Evolutionary conservation across 306 rosid genomes (phyloP).

Genomic region (Cucurbita argyrosperma): DNA sequence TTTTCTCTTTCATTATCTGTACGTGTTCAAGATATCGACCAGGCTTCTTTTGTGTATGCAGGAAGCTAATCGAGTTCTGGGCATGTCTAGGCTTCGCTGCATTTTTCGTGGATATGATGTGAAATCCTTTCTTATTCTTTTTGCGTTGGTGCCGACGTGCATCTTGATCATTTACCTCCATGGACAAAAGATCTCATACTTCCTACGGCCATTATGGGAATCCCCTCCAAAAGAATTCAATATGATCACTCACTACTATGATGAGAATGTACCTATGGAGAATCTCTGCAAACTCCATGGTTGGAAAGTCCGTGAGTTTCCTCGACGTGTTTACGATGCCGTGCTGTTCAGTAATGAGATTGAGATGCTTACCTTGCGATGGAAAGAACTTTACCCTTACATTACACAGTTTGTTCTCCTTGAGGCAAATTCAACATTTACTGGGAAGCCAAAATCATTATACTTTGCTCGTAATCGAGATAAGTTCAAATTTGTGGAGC

Average conservation of each 20-base stretch:
- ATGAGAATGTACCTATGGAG: slow-evolving; percentile 82
- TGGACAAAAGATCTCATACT: slow-evolving; percentile 97
- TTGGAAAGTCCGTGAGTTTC: slow-evolving; percentile 83
- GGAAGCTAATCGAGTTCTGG: slow-evolving; percentile 61
- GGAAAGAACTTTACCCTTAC: slow-evolving; percentile 91
- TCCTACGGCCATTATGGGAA: slow-evolving; percentile 93
- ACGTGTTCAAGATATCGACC: not conserved
- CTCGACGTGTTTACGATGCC: slow-evolving; percentile 93
- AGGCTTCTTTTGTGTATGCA: slow-evolving; percentile 23
- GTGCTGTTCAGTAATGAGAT: slow-evolving; percentile 90
- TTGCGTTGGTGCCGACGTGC: slow-evolving; percentile 61
- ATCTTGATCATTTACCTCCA: slow-evolving; percentile 57
- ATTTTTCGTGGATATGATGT: slow-evolving; percentile 76
- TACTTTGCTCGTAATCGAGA: slow-evolving; percentile 40
- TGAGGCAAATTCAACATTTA: slow-evolving; percentile 88
- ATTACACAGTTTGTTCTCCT: slow-evolving; percentile 77
- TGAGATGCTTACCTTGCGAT: slow-evolving; percentile 70
- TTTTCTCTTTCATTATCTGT: not conserved
- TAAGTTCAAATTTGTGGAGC: slow-evolving; percentile 59
- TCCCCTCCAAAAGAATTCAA: slow-evolving; percentile 77
- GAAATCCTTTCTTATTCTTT: slow-evolving; percentile 58
- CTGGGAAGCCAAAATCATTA: slow-evolving; percentile 66
- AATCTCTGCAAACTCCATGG: slow-evolving; percentile 87
- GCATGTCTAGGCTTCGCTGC: slow-evolving; percentile 89
- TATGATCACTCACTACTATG: slow-evolving; percentile 78